These are phyloP conservation scores for Chlorophyllum brunneum DNA, from an alignment of 768 basidiomycete genomes.

Conservation along the genomic window DNA sequence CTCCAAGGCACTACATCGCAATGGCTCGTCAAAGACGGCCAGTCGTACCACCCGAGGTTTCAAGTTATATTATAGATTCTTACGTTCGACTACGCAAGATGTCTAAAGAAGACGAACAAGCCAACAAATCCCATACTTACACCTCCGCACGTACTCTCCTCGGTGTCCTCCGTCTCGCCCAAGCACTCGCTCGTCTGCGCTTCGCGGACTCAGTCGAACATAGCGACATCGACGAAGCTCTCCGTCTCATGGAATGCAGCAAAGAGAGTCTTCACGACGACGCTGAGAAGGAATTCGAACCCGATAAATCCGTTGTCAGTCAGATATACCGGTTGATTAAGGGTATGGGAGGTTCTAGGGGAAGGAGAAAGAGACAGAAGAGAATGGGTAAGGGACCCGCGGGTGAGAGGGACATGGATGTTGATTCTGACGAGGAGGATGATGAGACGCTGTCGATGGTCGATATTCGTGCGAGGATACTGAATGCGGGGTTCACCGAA, in stretches of 20 bases:
- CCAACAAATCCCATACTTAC: constrained; percentile 88
- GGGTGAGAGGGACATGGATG: constrained; percentile 65
- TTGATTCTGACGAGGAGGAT: constrained; percentile 68
- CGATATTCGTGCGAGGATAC: constrained; percentile 82
- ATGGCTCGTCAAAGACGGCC: constrained; percentile 85
- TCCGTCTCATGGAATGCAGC: constrained; percentile 95
- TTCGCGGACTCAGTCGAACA: constrained; percentile 78
- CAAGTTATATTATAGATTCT: constrained; percentile 89
- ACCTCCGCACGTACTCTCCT: constrained; percentile 95
- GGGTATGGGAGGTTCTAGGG: constrained; percentile 59
- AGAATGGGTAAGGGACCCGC: constrained; percentile 67
- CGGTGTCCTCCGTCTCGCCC: constrained; percentile 89
- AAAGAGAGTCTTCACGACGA: constrained; percentile 89
- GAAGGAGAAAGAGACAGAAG: constrained; percentile 33
- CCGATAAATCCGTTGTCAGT: constrained; percentile 75
- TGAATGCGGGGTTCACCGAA: constrained; percentile 89
- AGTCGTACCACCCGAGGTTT: constrained; percentile 83
- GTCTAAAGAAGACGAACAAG: constrained; percentile 85
- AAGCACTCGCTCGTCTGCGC: constrained; percentile 90
- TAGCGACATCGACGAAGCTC: constrained; percentile 92
- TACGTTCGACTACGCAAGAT: constrained; percentile 94
- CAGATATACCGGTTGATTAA: constrained; percentile 92
- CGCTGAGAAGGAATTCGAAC: constrained; percentile 60
- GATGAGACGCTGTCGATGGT: constrained; percentile 76
- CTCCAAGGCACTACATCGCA: constrained; percentile 87